phyloP scores from a whole-genome alignment of 2,329 filamentous ascomycete species.

The Lomentospora prolificans region DNA sequence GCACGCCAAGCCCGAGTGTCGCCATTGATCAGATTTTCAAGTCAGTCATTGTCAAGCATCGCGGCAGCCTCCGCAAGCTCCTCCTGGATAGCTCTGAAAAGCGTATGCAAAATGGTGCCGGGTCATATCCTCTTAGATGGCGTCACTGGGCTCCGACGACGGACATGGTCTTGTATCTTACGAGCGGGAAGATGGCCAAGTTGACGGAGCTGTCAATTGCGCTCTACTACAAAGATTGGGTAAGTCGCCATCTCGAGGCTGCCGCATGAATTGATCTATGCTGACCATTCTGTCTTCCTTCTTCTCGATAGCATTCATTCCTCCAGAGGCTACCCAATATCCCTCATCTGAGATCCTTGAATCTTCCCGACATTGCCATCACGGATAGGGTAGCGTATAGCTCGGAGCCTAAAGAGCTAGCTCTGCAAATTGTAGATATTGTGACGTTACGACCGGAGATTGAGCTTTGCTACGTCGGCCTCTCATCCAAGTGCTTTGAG shows the following conservation, averaged over 20 bases:
- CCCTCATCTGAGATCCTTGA: constrained; percentile 59
- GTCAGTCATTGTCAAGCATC: constrained; percentile 60
- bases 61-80: constrained; percentile 59
- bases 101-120: constrained; percentile 20
- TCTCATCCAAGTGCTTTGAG: constrained; percentile 72
- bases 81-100: constrained; percentile 60
- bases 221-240: constrained; percentile 70
- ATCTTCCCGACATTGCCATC: constrained; percentile 59
- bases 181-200: constrained; percentile 63
- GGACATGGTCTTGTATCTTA: constrained; percentile 63
- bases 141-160: constrained; percentile 56
- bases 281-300: constrained; percentile 10
- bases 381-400: constrained; percentile 39
- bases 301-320: constrained; percentile 55
- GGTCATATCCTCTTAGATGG: neutral
- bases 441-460: constrained; percentile 67
- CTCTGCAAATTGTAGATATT: constrained; percentile 68
- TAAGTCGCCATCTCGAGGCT: constrained; percentile 31
- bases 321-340: constrained; percentile 64
- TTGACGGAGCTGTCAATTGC: constrained; percentile 63
- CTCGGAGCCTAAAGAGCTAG: constrained; percentile 57
- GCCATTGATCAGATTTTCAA: constrained; percentile 62
- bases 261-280: neutral
- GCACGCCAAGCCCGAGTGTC: constrained; percentile 33
- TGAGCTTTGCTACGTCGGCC: constrained; percentile 67